Base-by-base conservation (phyloP, 2,329 filamentous ascomycete genomes). In the Fusarium anthophilum region DNA sequence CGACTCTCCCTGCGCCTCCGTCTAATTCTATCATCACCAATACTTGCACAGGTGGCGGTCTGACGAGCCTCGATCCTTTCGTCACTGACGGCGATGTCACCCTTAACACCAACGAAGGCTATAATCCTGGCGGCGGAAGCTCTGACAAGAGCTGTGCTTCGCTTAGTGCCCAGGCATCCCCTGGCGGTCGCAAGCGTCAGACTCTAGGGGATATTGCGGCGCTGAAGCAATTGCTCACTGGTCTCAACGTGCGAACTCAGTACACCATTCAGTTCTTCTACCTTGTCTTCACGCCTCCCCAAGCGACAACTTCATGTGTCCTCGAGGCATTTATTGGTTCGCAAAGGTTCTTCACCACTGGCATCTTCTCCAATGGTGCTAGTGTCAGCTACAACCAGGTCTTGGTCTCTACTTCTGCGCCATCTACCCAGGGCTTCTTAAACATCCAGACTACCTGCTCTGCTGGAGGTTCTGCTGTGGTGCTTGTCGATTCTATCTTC, bases 251-350 rank as follows among this genome's bases (percentile, higher is more conserved):
- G 5, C 51, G 35, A 20, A 68, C 63, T 6, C 47, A 59, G n/a
- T 77, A 77, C 50, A 77, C 75, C 0, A 28, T 77, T 20, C 75
- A 70, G 14, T 77, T 77, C 62, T 77, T 65, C 41, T 72, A 76
- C 37, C 43, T 53, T 5, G 45, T 77, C 9, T 26, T 64, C 20
- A 69, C 63, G 0, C 37, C 68, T 15, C 53, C 65, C 6, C 24
- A 39, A 3, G 38, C 37, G 6, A 47, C 32, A 13, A 62, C 60
- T 3, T 56, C 63, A 5, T 77, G 75, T 63, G 32, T 37, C 4
- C 28, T 77, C 5, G 47, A 68, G n/a, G 73, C 73, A 1, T 67
- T 26, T 15, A 68, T 77, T 4, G 75, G 73, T 0, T 32, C 32
- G 18, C 39, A 38, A 13, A 51, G 22, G 26, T 70, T 66, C 43